Evolutionary conservation across 768 basidiomycete species (phyloP), one percentile per base, ranked within the genome.

Genomic region (Megacollybia marginata): DNA sequence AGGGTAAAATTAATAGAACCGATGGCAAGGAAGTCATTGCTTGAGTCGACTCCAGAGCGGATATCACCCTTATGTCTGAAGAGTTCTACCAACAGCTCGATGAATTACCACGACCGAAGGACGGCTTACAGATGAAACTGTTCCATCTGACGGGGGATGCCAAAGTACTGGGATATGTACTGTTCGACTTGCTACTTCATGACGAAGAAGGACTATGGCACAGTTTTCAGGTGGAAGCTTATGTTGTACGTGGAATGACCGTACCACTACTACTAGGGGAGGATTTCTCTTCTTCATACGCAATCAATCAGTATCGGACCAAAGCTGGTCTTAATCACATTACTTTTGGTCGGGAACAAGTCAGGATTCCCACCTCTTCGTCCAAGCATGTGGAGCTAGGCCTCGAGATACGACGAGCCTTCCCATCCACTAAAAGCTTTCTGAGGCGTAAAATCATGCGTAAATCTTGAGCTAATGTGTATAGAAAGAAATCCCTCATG

Each of bases 221-320:
- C 5, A 33, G 38, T 9, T 55, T 60, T 33, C 47, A 52, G 5
- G 49, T 52, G 2, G 63, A 65, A 45, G 56, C 58, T 2, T 63
- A 62, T 33, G 62, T 64, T 1, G 59, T 63, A 0, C 48, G 54
- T 4, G 51, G 50, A 3, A 65, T 65, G 64, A 48, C 51, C 0
- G 62, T 62, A 0, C 62, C 64, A 8, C n/a, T 65, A 0, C 53
- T 65, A 1, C 53, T 65, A 1, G 64, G 64, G 1, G 63, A 64
- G 44, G 64, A 65, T 42, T 65, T 62, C 53, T 60, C 61, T 11
- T 10, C 42, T 1, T 36, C 42, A 1, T 63, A 64, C 48, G 61
- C 60, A 31, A 16, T 65, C 3, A 49, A 46, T 2, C 52, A 62
- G 3, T 32, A 23, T 0, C 50, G 60, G 0, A 47, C 33, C 1